These are phyloP conservation scores for Phytophthora cryptogea DNA, from an alignment of 352 stramenopile species.

Conservation along the genomic window DNA sequence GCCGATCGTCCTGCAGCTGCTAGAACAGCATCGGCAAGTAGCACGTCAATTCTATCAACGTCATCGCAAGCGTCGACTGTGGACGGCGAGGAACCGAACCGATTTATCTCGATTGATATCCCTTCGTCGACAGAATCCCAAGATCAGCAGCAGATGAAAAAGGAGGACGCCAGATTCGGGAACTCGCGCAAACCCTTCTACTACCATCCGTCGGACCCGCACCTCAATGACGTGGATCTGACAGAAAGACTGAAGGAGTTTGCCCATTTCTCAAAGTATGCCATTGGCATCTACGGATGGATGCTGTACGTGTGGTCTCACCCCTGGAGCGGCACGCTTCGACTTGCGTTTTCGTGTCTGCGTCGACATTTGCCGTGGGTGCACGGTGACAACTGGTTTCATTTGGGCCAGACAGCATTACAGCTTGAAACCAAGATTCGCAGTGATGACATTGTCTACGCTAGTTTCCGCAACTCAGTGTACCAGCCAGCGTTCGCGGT, in stretches of 20 bases:
- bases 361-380: conserved; percentile 68
- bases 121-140: conserved; percentile 19
- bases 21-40: conserved; percentile 9
- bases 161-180: conserved; percentile 10
- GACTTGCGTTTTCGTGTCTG: conserved; percentile 76
- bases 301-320: conserved; percentile 92
- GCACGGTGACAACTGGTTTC: conserved; percentile 87
- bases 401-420: conserved; percentile 76
- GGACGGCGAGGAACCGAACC: conserved; percentile 26
- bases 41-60: conserved; percentile 17
- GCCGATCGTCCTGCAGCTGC: conserved; percentile 6
- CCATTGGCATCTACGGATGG: conserved; percentile 88
- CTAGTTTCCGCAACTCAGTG: conserved; percentile 79
- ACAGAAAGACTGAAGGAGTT: conserved; percentile 59
- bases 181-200: conserved; percentile 29
- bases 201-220: conserved; percentile 46
- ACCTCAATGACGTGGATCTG: conserved; percentile 53
- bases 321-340: conserved; percentile 79
- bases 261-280: conserved; percentile 87
- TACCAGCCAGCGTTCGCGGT: conserved; percentile 85
- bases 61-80: conserved; percentile 29
- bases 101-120: conserved; percentile 61
- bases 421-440: conserved; percentile 75
- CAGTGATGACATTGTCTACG: conserved; percentile 80
- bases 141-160: conserved; percentile 5